Evolutionary conservation across 768 basidiomycete genomes (phyloP), one percentile per base, ranked within the genome.

Genomic region (Tephrocybe sp.): DNA sequence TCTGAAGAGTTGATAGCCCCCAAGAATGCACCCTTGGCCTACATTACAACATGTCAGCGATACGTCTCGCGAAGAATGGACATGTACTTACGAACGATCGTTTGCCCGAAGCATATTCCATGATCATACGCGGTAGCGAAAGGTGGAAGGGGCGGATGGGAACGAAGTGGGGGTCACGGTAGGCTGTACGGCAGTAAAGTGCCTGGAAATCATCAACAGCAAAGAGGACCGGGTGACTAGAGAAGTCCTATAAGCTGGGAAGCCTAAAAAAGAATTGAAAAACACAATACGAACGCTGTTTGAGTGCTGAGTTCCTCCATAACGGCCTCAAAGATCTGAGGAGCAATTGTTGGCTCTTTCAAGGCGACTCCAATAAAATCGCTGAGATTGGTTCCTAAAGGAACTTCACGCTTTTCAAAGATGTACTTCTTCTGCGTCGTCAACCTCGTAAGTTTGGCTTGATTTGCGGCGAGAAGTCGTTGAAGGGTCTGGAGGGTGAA

Each of bases 161-260:
- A 6, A 72, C 70, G 66, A 83, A 91, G 36, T 84, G 81, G 11
- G 88, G 87, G 49, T 90, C 84, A 21, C 82, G 79, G 68, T 94
- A 94, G 22, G 69, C 61, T 0, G 86, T 80, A 39, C 72, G 69
- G 61, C 78, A 72, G 59, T 89, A 92, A 21, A 97, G 65, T 0
- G 90, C 77, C 64, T 95, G 94, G 64, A 91, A 82, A 57, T 95
- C 93, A 56, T 97, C 94, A 1, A 94, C 73, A 0, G 92, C 93
- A 24, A 94, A 69, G 5, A 97, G 63, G 2, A 95, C 86, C 0
- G 91, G 91, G 58, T 75, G 71, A 37, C 91, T 93, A 50, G 9
- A 22, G 8, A 43, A 2, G 24, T 11, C 38, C 33, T 43, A 23
- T 56, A 16, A 45, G 47, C 40, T 13, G 33, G 12, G 24, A 13